Evolutionary conservation across 345 rosid genomes (phyloP), one percentile per base, ranked within the genome.

Genomic region (Firmiana major): DNA sequence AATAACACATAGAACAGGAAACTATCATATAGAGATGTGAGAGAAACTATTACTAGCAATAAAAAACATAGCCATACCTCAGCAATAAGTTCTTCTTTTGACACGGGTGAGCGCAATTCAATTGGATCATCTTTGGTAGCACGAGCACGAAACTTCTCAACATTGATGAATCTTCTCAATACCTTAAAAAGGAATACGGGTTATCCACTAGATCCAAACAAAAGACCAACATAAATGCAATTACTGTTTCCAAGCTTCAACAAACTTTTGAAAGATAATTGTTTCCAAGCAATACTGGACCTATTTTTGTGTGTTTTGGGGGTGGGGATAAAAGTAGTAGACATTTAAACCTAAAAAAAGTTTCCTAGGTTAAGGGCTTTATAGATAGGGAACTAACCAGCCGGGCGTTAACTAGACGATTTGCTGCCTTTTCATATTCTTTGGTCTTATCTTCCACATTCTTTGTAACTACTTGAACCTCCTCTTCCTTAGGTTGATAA

Each of bases 401-500:
- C 45, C 40, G 84, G 55, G 93, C 81, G 83, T 83, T 88, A 12
- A 81, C 87, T 8, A 96, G 74, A 62, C 94, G 94, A 75, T 85
- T 92, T 17, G 98, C 97, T 9, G 99, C 97, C 76, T 82, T 84
- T 81, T 94, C 92, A 81, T 88, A 89, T 78, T 90, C 95, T 68
- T 86, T 92, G 13, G 82, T 77, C 80, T 66, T 85, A 82, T 85
- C 87, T 78, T 89, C 83, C 58, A 55, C 84, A 9, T 75, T 81
- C 64, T 91, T 88, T 22, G 77, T 78, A 55, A 87, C 92, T 28
- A 91, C 94, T 81, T 90, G 88, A 64, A 94, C 90, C 86, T 84
- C 94, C 72, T 88, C 93, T 79, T 96, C 99, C 83, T 81, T 82
- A 7, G 82, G 90, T 76, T 90, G 92, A 78, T 86, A 89, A 75